Base-by-base conservation (phyloP, 2,329 filamentous ascomycete species). In the Diaporthe velutina region DNA sequence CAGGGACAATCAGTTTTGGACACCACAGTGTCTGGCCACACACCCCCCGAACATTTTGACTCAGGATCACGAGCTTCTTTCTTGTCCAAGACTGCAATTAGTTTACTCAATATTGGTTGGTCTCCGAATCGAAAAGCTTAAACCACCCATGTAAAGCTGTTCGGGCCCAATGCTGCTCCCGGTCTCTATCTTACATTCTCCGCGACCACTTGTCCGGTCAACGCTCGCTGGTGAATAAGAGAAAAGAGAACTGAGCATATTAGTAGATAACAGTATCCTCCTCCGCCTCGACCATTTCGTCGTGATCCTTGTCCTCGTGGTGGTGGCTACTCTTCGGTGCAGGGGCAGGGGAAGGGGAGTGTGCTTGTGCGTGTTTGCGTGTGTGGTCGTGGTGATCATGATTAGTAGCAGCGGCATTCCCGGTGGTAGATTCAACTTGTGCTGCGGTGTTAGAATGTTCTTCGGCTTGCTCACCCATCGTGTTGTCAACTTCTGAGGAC, bases 251-350 rank as follows among this genome's bases (percentile, higher is more conserved):
- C 55, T 54, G 66, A 57, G 50, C 60, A 42, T 58, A 25, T 89
- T 86, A 98, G 86, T 98, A 98, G 75, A 98, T 96, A 71, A 98
- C 95, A 79, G 93, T 95, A 80, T 98, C 95, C 85, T 98, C 95
- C 75, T 95, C 94, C 72, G 93, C 94, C 83, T 95, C 94, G 71
- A 97, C 92, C 78, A 97, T 88, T 79, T 96, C 93, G 75, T 93
- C 89, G 78, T 89, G 81, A 74, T 86, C 87, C 80, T 83, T 86
- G 73, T 85, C 83, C 70, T 75, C 74, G 25, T 70, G 74, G 68
- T 81, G 81, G 68, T 81, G 81, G 40, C 77, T 79, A 58, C 72
- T 76, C 76, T 80, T 83, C 73, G 77, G 78, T 71, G 79, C 71
- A 74, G 77, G 77, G 67, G 79, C 78, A 71, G 79, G 74, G 55